Evolutionary conservation across 106 monocot genomes (phyloP).

Genomic region (Iris macrosiphon): DNA sequence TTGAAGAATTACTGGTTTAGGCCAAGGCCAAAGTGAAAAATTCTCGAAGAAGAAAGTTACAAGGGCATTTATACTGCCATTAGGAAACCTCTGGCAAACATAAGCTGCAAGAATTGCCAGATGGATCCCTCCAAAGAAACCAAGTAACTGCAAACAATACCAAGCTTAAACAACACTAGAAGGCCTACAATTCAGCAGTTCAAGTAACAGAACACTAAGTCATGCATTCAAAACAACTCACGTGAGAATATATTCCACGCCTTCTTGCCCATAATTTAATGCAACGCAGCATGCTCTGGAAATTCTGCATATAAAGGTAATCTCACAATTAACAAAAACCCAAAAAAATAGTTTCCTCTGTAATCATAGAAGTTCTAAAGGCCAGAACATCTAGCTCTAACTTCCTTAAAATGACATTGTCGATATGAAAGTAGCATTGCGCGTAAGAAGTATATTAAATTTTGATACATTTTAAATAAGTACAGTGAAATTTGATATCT

Average conservation of each 20-base stretch:
- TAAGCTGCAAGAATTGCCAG: constrained; percentile 49
- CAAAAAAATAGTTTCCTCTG: too few species aligned
- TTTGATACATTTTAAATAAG: too few species aligned
- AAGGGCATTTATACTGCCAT: constrained; percentile 33
- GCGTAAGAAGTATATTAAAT: too few species aligned
- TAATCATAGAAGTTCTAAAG: too few species aligned
- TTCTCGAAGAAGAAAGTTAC: constrained; percentile 41
- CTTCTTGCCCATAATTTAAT: constrained; percentile 54
- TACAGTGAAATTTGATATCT: too few species aligned
- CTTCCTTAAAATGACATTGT: too few species aligned
- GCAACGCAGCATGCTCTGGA: constrained; percentile 41
- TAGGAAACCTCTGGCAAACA: constrained; percentile 42
- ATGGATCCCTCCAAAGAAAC: constrained; percentile 59
- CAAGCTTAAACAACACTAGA: neutral
- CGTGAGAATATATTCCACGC: constrained; percentile 53
- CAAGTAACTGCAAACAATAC: constrained; percentile 41
- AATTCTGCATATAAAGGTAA: constrained; percentile 26
- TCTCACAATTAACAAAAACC: too few species aligned
- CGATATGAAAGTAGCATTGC: too few species aligned
- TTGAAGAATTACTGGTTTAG: constrained; percentile 33
- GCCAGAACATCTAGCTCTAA: too few species aligned
- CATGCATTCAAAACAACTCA: constrained; percentile 13
- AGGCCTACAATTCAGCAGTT: neutral
- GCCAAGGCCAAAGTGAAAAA: constrained; percentile 46
- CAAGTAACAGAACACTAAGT: constrained; percentile 4